Conservation (phyloP, 805 yeast species). For the Sugiyamaella chiloensis region DNA sequence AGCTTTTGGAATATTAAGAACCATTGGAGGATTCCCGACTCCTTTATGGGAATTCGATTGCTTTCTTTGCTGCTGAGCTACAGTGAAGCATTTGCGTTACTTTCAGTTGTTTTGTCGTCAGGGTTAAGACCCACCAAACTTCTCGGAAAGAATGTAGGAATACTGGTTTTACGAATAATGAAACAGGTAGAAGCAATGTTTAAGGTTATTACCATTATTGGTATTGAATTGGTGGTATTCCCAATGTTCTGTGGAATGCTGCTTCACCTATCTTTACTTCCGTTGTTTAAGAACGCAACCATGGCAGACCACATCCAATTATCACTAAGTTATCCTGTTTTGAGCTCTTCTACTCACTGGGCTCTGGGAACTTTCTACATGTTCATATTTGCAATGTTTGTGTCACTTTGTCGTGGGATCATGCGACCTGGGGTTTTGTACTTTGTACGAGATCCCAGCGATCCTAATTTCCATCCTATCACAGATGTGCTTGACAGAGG, state of each 20-base stretch:
- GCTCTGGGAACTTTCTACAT: conserved; percentile 76
- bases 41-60: conserved; percentile 13
- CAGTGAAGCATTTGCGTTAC: not conserved
- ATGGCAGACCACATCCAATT: conserved; percentile 5
- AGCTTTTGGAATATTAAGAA: not conserved
- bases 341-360: conserved; percentile 50
- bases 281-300: conserved; percentile 40
- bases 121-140: conserved; percentile 3
- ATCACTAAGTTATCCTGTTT: conserved; percentile 24
- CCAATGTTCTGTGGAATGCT: conserved; percentile 84
- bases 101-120: conserved; percentile 9
- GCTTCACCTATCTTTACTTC: conserved; percentile 65
- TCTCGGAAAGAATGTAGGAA: conserved; percentile 4
- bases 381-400: conserved; percentile 81
- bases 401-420: conserved; percentile 76
- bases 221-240: conserved; percentile 77
- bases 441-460: conserved; percentile 92
- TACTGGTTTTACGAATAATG: conserved; percentile 18
- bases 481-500: conserved; percentile 85
- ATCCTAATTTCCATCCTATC: conserved; percentile 80
- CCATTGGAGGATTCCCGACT: conserved; percentile 6
- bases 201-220: conserved; percentile 72
- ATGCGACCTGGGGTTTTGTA: conserved; percentile 86
- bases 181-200: conserved; percentile 45
- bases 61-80: conserved; percentile 15